phyloP scores from a whole-genome alignment of 192 early-diverging fungal genomes.

The Backusella westeae region DNA sequence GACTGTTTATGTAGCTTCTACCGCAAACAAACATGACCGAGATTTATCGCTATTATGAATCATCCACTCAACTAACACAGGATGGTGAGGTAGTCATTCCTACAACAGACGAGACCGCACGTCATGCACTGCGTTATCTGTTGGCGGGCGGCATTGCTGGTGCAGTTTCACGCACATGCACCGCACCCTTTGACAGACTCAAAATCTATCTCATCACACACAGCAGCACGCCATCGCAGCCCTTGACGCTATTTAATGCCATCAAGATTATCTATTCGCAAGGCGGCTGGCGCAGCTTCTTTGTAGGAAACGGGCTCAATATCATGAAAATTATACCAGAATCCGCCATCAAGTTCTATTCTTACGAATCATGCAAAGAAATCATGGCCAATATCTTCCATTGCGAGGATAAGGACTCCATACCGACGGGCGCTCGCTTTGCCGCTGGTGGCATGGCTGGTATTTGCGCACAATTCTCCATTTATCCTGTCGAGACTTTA shows the following conservation, averaged over 20 bases:
- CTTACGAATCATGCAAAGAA: constrained; percentile 61
- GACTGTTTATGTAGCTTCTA: constrained; percentile 41
- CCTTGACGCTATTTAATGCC: constrained; percentile 26
- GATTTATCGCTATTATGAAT: constrained; percentile 59
- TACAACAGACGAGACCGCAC: constrained; percentile 38
- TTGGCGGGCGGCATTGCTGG: constrained; percentile 70
- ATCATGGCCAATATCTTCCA: constrained; percentile 35
- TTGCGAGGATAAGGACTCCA: constrained; percentile 33
- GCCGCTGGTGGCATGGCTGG: constrained; percentile 72
- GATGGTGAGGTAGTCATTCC: constrained; percentile 67
- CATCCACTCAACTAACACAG: constrained; percentile 56
- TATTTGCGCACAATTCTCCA: constrained; percentile 63
- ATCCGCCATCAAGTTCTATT: constrained; percentile 72
- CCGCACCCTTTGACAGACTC: constrained; percentile 73
- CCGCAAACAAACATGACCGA: constrained; percentile 57
- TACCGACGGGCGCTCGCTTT: constrained; percentile 48
- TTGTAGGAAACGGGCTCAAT: constrained; percentile 77
- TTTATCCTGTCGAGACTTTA: constrained; percentile 74
- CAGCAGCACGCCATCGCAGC: background rate
- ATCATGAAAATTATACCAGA: constrained; percentile 75
- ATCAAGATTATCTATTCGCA: constrained; percentile 55
- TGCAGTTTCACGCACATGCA: constrained; percentile 65
- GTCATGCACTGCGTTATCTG: constrained; percentile 57
- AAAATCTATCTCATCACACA: constrained; percentile 57
- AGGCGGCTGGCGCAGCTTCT: constrained; percentile 68